Evolutionary conservation across 257 asterid species (phyloP).

Genomic region (Nicotiana tabacum): DNA sequence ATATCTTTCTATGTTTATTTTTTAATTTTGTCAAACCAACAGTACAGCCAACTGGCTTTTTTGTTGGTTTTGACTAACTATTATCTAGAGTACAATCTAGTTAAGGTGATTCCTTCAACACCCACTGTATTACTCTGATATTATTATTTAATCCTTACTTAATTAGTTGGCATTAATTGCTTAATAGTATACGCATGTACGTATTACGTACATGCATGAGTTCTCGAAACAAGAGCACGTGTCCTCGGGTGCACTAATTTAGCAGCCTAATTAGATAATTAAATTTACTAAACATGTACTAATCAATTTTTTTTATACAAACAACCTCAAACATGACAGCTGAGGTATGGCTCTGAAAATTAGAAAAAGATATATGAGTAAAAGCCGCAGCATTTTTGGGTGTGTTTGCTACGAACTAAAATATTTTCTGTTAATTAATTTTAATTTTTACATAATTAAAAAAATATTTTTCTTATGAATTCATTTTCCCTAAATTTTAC

Average conservation of each 20-base stretch:
- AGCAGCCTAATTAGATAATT: neutral
- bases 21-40: neutral
- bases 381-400: neutral
- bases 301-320: neutral
- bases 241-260: constrained; percentile 14
- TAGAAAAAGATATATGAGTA: neutral
- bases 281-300: neutral
- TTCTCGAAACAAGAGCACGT: constrained; percentile 16
- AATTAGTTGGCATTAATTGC: neutral
- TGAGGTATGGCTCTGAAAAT: constrained; percentile 7
- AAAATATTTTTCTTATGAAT: too few species aligned
- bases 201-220: constrained; percentile 25
- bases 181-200: neutral
- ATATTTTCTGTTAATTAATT: too few species aligned
- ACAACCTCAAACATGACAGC: constrained; percentile 17
- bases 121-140: neutral
- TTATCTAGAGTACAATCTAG: neutral
- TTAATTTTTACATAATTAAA: too few species aligned
- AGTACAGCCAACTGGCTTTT: neutral
- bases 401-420: too few species aligned
- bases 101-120: neutral
- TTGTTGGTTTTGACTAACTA: neutral
- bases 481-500: too few species aligned
- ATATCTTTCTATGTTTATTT: neutral
- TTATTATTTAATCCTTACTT: neutral